Percentiles rank a stretch among this genome's conserved stretches.
Conservation (phyloP, 257 asterid species). For the Solanum sparsipilum region DNA sequence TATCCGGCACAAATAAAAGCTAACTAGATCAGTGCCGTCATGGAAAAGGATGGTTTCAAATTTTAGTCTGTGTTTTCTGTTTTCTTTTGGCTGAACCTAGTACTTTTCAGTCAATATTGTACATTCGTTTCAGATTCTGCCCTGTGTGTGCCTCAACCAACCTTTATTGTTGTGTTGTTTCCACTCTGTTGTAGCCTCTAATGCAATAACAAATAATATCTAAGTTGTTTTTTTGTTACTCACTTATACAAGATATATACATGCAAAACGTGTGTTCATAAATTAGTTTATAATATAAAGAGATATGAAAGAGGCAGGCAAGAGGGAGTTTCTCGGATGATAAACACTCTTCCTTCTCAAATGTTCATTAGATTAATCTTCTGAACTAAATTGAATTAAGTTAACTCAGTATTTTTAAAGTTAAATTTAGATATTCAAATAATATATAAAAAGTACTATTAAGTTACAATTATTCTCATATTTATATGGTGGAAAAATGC, state of each 20-base stretch:
- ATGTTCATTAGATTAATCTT: background rate
- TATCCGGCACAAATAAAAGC: background rate
- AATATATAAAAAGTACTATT: no score
- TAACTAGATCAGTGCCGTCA: background rate
- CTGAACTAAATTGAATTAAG: background rate
- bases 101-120: background rate
- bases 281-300: background rate
- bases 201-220: background rate
- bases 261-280: background rate
- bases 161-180: conserved; percentile 4
- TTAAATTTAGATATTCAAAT: no score
- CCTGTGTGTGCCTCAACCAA: background rate
- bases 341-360: background rate
- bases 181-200: conserved; percentile 7
- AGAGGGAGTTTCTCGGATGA: background rate
- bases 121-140: background rate
- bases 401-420: background rate
- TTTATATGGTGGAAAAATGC: no score
- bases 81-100: background rate
- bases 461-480: background rate
- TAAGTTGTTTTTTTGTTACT: background rate
- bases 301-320: background rate
- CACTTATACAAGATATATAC: background rate
- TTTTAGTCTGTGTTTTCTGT: background rate
- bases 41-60: background rate